Evolutionary conservation across 2,329 filamentous ascomycete genomes (phyloP).

Genomic region (Akanthomyces dipterigenus): DNA sequence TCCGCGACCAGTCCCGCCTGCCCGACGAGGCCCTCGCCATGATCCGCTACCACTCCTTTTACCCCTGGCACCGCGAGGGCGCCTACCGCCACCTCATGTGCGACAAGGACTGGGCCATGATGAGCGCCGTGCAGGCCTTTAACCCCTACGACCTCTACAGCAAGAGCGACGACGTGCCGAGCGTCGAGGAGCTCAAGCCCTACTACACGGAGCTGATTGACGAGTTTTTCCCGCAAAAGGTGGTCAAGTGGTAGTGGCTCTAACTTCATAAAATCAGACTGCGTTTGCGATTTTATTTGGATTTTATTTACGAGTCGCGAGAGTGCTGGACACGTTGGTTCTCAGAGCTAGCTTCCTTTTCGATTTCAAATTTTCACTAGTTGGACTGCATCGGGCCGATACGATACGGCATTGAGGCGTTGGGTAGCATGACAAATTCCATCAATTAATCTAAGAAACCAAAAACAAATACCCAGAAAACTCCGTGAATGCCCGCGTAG

Average conservation of each 20-base stretch:
- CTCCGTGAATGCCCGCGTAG: background rate
- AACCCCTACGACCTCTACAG: constrained; percentile 91
- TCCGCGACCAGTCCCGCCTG: constrained; percentile 73
- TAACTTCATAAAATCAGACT: too few species aligned
- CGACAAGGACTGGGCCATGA: constrained; percentile 71
- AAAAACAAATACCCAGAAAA: background rate
- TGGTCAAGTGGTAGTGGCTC: constrained; percentile 35
- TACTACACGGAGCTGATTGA: constrained; percentile 38
- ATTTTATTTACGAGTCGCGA: background rate
- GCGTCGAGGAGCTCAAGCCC: constrained; percentile 65
- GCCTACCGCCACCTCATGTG: constrained; percentile 81
- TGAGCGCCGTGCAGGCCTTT: constrained; percentile 76
- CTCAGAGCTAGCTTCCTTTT: background rate
- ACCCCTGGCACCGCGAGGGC: constrained; percentile 80
- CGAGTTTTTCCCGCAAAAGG: constrained; percentile 35
- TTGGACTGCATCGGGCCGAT: background rate
- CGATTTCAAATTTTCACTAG: background rate
- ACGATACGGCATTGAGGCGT: background rate
- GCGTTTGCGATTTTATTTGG: too few species aligned
- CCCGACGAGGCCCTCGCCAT: constrained; percentile 81
- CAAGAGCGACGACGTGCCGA: constrained; percentile 78
- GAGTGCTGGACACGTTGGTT: too few species aligned
- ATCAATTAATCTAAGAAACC: background rate
- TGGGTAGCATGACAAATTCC: background rate
- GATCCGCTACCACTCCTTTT: constrained; percentile 91